Evolutionary conservation across 2,329 filamentous ascomycete genomes (phyloP), one percentile per base, ranked within the genome.

Genomic region (Monosporascus sp.): DNA sequence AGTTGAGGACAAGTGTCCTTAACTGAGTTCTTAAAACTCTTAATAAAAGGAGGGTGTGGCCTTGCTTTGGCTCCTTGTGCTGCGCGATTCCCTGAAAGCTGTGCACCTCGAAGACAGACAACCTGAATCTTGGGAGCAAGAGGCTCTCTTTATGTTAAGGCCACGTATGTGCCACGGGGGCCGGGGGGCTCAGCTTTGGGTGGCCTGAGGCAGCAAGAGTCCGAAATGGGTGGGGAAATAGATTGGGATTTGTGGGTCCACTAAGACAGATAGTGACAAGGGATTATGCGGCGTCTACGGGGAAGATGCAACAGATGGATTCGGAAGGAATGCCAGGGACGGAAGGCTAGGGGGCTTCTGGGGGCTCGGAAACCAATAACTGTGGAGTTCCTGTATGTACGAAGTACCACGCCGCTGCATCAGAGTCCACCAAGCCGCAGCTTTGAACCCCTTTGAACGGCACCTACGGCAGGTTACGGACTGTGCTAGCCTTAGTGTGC

Each of bases 101-200:
- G 31, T 31, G 31, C 31, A 35, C 31, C 7, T 27, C 24, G 43
- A 46, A 24, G 43, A 3, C 7, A 46, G 20, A 17, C 5, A 14
- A 20, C 6, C 24, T 25, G 24, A 14, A 20, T n/a, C 6, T 25
- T 5, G 43, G 52, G 48, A 37, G 54, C 39, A 35, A 11, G 41
- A 38, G 52, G 31, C 43, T 52, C 58, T 57, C 58, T 60, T 60
- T 60, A 60, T 60, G 56, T 58, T 60, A 58, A 60, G 56, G 58
- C 57, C 56, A 55, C 58, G 56, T 58, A 53, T 57, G 51, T 53
- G 43, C n/a, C 31, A 14, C 4, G 9, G 9, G 25, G 25, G 1
- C 25, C 8, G 48, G 49, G 52, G 49, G 47, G 49, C 51, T 8
- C 11, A 6, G 11, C 8, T 27, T 31, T 46, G 49, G 20, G 8